Evolutionary conservation across 768 basidiomycete genomes (phyloP).

Genomic region (Lyophyllum shimeji): DNA sequence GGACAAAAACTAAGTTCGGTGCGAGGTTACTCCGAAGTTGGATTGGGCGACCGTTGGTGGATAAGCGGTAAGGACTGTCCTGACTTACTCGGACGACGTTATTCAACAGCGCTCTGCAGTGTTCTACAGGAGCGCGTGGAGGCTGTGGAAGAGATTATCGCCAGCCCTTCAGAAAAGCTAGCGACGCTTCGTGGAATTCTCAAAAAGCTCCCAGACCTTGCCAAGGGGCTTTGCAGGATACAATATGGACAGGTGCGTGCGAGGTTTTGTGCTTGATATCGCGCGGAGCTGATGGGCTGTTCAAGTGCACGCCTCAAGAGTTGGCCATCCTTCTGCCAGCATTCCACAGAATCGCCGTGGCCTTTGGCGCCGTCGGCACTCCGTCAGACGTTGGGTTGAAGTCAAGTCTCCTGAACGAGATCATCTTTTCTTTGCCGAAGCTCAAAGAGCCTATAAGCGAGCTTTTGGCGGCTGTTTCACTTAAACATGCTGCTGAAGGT

Average conservation of each 20-base stretch:
- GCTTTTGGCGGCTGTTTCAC: constrained; percentile 54
- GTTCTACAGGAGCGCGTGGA: constrained; percentile 74
- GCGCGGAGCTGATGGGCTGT: not conserved
- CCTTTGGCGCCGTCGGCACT: constrained; percentile 53
- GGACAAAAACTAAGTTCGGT: constrained; percentile 87
- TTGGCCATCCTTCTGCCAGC: constrained; percentile 73
- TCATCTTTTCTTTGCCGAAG: constrained; percentile 67
- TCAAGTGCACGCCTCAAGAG: constrained; percentile 81
- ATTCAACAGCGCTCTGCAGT: constrained; percentile 34
- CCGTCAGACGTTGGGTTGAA: constrained; percentile 54
- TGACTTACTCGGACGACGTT: not conserved
- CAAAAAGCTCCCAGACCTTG: constrained; percentile 80
- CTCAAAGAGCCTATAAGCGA: constrained; percentile 53
- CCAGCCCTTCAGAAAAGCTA: constrained; percentile 60
- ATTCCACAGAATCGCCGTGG: constrained; percentile 65
- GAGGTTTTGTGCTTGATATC: not conserved
- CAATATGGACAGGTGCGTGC: constrained; percentile 84
- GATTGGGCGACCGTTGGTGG: constrained; percentile 83
- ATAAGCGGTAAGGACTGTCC: constrained; percentile 51
- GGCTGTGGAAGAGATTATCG: constrained; percentile 80
- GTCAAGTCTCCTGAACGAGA: constrained; percentile 66
- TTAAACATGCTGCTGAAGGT: constrained; percentile 64
- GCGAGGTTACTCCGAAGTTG: constrained; percentile 79
- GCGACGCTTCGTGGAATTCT: constrained; percentile 68
- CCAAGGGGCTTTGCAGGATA: constrained; percentile 81